These are phyloP conservation scores for Nannizziopsis barbatae DNA, from an alignment of 2,329 filamentous ascomycete species.

Conservation along the genomic window DNA sequence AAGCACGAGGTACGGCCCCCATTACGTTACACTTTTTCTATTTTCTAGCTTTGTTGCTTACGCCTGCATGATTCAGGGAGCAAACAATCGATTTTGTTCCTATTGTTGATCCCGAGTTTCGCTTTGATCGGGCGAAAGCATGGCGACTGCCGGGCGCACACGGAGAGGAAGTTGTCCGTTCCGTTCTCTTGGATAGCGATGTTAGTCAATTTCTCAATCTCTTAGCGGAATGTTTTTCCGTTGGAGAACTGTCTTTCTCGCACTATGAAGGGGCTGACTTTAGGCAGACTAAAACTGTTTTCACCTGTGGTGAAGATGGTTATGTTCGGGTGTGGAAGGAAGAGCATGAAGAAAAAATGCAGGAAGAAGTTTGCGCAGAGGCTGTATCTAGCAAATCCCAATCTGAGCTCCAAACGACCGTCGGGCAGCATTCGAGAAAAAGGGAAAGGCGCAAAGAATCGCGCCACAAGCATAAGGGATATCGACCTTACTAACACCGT, in stretches of 20 bases:
- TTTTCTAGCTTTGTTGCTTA: constrained; percentile 7
- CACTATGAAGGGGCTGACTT: neutral
- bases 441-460: constrained; percentile 21
- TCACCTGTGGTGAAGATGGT: constrained; percentile 38
- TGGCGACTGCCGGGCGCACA: constrained; percentile 39
- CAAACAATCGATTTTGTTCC: constrained; percentile 36
- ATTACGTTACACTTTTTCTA: constrained; percentile 1
- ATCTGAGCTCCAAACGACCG: neutral
- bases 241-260: neutral
- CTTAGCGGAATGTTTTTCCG: neutral
- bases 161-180: constrained; percentile 39
- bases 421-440: constrained; percentile 18
- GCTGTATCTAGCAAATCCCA: neutral
- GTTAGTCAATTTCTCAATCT: constrained; percentile 22
- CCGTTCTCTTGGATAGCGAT: constrained; percentile 35
- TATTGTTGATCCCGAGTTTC: constrained; percentile 29
- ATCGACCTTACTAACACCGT: constrained; percentile 27
- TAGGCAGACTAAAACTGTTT: constrained; percentile 30
- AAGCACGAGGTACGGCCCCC: constrained; percentile 37
- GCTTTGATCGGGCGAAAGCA: constrained; percentile 30
- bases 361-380: constrained; percentile 12
- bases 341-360: constrained; percentile 8
- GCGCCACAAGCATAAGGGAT: constrained; percentile 27
- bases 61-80: constrained; percentile 20
- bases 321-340: constrained; percentile 31